Conservation (phyloP, 176 grass and related monocot species). For the Eragrostis curvula region DNA sequence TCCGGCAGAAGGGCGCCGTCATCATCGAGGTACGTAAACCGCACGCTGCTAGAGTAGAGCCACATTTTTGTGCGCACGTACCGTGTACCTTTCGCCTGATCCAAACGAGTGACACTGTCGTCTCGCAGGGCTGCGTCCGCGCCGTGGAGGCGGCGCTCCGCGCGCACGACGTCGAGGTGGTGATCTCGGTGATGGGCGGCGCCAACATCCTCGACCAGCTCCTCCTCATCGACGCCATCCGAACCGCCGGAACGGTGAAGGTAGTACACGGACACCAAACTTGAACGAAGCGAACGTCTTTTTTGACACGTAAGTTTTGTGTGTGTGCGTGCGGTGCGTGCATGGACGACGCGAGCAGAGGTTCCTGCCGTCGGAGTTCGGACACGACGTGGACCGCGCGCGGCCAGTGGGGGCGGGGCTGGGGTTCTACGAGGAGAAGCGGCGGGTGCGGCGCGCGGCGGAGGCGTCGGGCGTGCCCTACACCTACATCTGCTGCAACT, state of each 20-base stretch:
- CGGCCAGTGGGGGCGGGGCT: conserved; percentile 65
- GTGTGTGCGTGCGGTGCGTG: too few species aligned
- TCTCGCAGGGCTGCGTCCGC: conserved; percentile 17
- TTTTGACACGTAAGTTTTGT: neutral
- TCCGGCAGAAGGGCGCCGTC: conserved; percentile 58
- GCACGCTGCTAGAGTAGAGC: neutral
- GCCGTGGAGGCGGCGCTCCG: conserved; percentile 51
- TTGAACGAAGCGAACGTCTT: neutral
- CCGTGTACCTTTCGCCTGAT: neutral
- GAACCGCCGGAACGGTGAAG: conserved; percentile 58
- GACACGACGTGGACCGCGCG: conserved; percentile 85
- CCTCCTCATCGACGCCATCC: conserved; percentile 58
- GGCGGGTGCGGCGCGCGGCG: conserved; percentile 54
- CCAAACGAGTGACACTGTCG: neutral
- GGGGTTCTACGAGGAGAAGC: conserved; percentile 67
- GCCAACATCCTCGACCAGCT: conserved; percentile 68
- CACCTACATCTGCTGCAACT: conserved; percentile 87
- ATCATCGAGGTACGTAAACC: conserved; percentile 53
- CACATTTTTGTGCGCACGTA: neutral
- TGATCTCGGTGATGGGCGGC: conserved; percentile 77
- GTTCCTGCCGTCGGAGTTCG: conserved; percentile 83
- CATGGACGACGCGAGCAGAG: conserved; percentile 16
- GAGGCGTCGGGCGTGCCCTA: conserved; percentile 65
- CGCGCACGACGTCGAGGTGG: conserved; percentile 57
- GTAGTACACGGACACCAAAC: conserved; percentile 3